These are phyloP conservation scores for Bassia scoparia DNA, from an alignment of 148 eudicot genomes.

Conservation along the genomic window DNA sequence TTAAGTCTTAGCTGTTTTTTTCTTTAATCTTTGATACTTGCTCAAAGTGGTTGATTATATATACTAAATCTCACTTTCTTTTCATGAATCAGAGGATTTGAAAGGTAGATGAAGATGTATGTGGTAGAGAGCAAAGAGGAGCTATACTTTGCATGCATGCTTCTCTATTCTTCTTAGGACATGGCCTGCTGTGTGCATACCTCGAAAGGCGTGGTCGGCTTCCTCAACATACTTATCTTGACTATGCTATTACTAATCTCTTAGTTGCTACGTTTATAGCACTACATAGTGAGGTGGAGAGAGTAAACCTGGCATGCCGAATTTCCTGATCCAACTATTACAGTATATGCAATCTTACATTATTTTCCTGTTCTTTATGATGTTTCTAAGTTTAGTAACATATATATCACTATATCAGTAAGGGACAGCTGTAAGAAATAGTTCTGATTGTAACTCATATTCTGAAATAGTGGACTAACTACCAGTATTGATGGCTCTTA, in stretches of 20 bases:
- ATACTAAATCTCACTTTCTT: not conserved
- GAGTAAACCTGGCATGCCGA: conserved; percentile 45
- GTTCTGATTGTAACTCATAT: no score
- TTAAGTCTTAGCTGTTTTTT: no score
- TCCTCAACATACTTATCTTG: conserved; percentile 91
- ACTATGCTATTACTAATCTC: conserved; percentile 78
- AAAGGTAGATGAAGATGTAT: conserved; percentile 45
- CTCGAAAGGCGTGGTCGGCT: conserved; percentile 86
- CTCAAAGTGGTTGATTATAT: no score
- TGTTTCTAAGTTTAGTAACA: not conserved
- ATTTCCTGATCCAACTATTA: conserved; percentile 65
- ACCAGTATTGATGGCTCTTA: no score
- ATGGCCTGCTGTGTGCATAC: conserved; percentile 79
- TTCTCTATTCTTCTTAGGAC: conserved; percentile 72
- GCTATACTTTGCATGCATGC: conserved; percentile 72
- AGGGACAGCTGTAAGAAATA: no score
- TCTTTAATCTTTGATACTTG: no score
- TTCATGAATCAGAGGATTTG: not conserved
- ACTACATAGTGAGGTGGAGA: conserved; percentile 79
- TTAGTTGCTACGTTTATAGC: conserved; percentile 77
- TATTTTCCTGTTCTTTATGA: not conserved
- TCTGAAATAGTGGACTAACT: no score
- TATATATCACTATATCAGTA: no score
- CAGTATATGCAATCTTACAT: conserved; percentile 32
- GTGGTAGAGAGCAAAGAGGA: conserved; percentile 69